Base-by-base conservation (phyloP, 805 yeast genomes). In the Wickerhamiella siamensis region DNA sequence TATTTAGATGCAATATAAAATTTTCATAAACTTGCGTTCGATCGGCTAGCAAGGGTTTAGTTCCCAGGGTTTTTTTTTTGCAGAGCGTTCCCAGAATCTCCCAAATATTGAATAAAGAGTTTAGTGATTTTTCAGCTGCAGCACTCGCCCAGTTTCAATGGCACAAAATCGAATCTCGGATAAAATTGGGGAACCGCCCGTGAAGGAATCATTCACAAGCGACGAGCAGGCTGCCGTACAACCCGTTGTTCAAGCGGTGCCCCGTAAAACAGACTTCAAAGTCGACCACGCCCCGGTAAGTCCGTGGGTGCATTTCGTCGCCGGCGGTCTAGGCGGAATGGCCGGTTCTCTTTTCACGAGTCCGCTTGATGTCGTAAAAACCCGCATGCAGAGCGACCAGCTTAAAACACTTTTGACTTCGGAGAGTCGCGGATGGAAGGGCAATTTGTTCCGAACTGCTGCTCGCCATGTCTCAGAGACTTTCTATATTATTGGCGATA, bases 341-440 rank as follows among this genome's bases (percentile, higher is more conserved):
- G 83, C 88, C 24, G 99, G 99, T 20, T 95, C 98, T 2, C 64
- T 88, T 2, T 77, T 77, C 42, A 91, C 99, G 0, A 79, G 95
- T 52, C 99, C 99, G 1, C 74, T 91, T 47, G 99, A 87, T 60
- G 93, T 91, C 39, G 95, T 91, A 31, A 91, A 91, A 57, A 91
- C 99, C 0, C 71, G 99, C 54, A 64, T 91, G 42, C 99, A 91
- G 59, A 80, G 94, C 46, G 94, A 86, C 55, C 83, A 79, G 5
- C 87, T 79, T 44, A 36, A 41, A 14, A 19, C 43, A 3, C 47
- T 47, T 38, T 31, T 31, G 8, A 41, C 42, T 47, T 24, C 43
- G 39, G 34, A 38, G 38, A 38, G 20, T 18, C 29, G 29, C 29
- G 29, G 29, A 6, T 14, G 20, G 18, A 15, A 20, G 36, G 38